Conservation (phyloP, 306 rosid genomes). For the Chamaecrista fasciculata region DNA sequence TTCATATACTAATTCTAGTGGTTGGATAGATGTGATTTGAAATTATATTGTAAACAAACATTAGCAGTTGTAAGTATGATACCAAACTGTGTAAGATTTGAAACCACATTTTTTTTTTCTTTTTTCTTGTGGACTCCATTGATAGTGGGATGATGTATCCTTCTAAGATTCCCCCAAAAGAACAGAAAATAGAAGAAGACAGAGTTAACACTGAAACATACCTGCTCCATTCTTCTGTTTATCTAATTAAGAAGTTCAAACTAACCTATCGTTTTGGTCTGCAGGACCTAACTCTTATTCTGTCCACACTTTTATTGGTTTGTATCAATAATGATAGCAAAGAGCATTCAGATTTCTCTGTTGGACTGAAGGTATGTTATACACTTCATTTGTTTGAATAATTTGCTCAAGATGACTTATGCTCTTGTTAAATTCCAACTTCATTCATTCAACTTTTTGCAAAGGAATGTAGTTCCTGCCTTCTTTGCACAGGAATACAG, state of each 20-base stretch:
- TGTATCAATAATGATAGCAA: constrained; percentile 69
- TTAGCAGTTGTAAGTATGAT: not conserved
- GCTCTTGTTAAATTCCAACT: constrained; percentile 22
- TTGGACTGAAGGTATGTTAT: constrained; percentile 72
- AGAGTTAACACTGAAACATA: not conserved
- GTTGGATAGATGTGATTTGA: not conserved
- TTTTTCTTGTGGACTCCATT: too few species aligned
- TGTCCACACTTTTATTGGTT: constrained; percentile 78
- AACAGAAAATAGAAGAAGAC: not conserved
- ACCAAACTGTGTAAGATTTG: not conserved
- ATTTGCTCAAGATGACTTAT: constrained; percentile 7
- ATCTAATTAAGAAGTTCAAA: constrained; percentile 13
- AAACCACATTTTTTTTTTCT: too few species aligned
- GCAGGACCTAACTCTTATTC: constrained; percentile 76
- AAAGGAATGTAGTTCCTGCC: not conserved
- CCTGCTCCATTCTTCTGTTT: not conserved
- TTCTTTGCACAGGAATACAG: constrained; percentile 24
- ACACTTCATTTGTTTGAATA: constrained; percentile 22
- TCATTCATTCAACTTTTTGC: constrained; percentile 14
- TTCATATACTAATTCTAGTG: not conserved
- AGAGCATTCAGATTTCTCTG: constrained; percentile 70
- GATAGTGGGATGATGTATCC: not conserved
- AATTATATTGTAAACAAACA: not conserved
- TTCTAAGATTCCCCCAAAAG: not conserved
- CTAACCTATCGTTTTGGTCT: constrained; percentile 14